Evolutionary conservation across 257 asterid genomes (phyloP), one percentile per base, ranked within the genome.

Genomic region (Solanum rostratum): DNA sequence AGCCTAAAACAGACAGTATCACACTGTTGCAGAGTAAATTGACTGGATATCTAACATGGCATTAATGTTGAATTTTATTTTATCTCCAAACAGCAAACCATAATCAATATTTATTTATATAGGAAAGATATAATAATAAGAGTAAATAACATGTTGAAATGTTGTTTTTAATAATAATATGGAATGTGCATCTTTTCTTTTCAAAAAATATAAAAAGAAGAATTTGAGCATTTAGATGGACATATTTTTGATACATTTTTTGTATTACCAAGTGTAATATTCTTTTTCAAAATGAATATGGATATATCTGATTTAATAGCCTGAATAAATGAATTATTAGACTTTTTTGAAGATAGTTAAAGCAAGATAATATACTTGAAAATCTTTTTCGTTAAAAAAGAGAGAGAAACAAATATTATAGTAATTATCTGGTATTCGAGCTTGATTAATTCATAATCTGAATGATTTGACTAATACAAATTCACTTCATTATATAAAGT

Each of bases 101-200:
- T 93, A 91, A 89, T 89, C 76, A 81, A 65, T 69, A 43, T n/a
- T n/a, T 43, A n/a, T n/a, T n/a, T n/a, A n/a, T n/a, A n/a, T n/a
- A n/a, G n/a, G n/a, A n/a, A n/a, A n/a, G n/a, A n/a, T n/a, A n/a
- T n/a, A n/a, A n/a, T n/a, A n/a, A n/a, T n/a, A n/a, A n/a, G n/a
- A n/a, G n/a, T n/a, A n/a, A n/a, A n/a, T n/a, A n/a, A n/a, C n/a
- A n/a, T n/a, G n/a, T n/a, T n/a, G n/a, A n/a, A 73, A 22, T 73
- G 14, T n/a, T 66, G 39, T 29, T 30, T 7, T 19, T 10, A 43
- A 14, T 6, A 41, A 70, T 20, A 71, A 71, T 41, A 71, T 41
- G 0, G 14, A 71, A 71, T 41, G 20, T 71, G 80, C 80, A 43
- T 71, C 20, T 27, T 14, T 19, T 62, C 70, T 62, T 27, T 12